Percentiles rank a stretch among this genome's conserved stretches.
These are phyloP conservation scores for Thamnidium elegans DNA, from an alignment of 192 early-diverging fungal genomes.

Conservation along the genomic window DNA sequence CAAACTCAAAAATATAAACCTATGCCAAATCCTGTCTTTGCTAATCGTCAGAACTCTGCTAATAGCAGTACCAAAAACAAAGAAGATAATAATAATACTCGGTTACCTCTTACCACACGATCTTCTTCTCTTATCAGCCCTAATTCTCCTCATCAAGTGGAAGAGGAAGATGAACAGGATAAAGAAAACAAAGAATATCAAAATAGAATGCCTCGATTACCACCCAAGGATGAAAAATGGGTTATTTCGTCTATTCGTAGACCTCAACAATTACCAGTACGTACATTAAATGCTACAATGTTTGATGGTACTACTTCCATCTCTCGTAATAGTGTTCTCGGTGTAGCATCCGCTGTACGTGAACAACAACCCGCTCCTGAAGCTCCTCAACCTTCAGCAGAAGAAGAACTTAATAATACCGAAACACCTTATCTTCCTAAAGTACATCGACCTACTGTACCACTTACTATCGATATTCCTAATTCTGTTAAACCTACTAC, in stretches of 20 bases:
- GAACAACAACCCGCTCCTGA: not conserved
- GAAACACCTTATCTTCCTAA: not conserved
- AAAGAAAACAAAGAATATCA: conserved; percentile 1
- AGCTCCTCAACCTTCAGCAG: conserved; percentile 1
- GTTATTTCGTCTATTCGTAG: conserved; percentile 34
- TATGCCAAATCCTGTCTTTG: not conserved
- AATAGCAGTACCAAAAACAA: too few relatives aligned
- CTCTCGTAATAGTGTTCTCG: conserved; percentile 4
- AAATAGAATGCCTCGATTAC: conserved; percentile 11
- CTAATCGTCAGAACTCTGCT: not conserved
- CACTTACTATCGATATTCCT: conserved; percentile 31
- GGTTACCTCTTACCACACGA: not conserved
- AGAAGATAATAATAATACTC: too few relatives aligned
- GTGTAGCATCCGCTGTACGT: not conserved
- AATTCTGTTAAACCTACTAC: not conserved
- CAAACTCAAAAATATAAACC: not conserved
- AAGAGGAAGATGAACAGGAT: conserved; percentile 13
- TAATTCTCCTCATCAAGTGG: not conserved
- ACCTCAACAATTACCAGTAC: conserved; percentile 30
- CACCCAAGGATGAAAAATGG: conserved; percentile 35
- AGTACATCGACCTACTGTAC: conserved; percentile 14
- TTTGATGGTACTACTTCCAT: conserved; percentile 5
- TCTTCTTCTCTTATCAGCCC: not conserved
- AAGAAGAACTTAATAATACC: not conserved
- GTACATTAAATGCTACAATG: conserved; percentile 9